Evolutionary conservation across 352 stramenopile genomes (phyloP), one percentile per base, ranked within the genome.

Genomic region (Globisporangium nunn): DNA sequence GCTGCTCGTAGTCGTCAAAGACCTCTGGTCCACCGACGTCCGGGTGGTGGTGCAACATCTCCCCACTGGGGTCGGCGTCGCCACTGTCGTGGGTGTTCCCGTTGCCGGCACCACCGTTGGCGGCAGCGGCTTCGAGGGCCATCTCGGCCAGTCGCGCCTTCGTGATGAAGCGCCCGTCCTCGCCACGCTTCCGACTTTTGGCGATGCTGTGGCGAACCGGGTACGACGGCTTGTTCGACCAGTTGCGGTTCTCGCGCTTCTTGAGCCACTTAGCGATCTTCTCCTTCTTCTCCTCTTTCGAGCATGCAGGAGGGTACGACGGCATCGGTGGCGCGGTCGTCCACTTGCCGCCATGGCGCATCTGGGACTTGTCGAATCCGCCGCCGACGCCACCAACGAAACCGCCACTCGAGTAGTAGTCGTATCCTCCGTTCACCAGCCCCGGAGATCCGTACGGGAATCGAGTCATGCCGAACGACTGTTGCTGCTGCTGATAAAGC

Each of bases 181-280:
- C 82, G 39, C 82, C 82, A 17, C 82, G 77, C 63, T 89, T 88
- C 45, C 82, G 79, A 58, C 85, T 87, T 66, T 89, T 92, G 6
- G 82, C 82, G 41, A 92, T 92, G 57, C 80, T 92, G 62, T 91
- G 82, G 6, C 82, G 78, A 49, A 90, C 80, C 6, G 82, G 82
- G 54, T 92, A 92, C 44, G 82, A 92, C 29, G 82, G 80, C 49
- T 92, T 92, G 64, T 88, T 92, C 29, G 79, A 90, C 80, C 80
- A 92, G 67, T 92, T 91, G 28, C 82, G 78, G 59, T 81, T 84
- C 64, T 88, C 82, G 37, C 82, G 80, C 59, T 92, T 92, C 67
- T 88, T 91, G 56, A 92, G 66, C 82, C 82, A 92, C 54, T 79
- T 80, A 5, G 78, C 76, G 50, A 92, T 90, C 63, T 90, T 90